Conservation (phyloP, 257 asterid genomes). For the Forsythia suspensa region DNA sequence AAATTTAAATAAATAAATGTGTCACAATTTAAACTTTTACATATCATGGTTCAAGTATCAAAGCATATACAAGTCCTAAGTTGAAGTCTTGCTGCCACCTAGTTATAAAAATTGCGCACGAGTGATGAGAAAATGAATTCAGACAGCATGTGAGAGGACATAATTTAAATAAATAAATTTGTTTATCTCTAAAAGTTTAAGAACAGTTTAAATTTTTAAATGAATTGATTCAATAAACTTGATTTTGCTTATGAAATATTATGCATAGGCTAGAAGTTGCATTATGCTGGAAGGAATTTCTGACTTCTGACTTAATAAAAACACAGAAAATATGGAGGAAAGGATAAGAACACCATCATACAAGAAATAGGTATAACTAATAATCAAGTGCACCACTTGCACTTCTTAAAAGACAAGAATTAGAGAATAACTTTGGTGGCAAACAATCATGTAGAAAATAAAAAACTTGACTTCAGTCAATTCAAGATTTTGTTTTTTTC, state of each 20-base stretch:
- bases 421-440: conserved; percentile 18
- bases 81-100: background rate
- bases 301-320: background rate
- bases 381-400: background rate
- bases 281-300: conserved; percentile 1
- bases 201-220: no score
- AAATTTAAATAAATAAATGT: background rate
- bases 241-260: background rate
- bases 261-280: background rate
- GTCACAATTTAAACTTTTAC: no score
- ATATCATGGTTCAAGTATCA: no score
- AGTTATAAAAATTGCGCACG: no score
- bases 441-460: conserved; percentile 5
- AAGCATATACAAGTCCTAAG: background rate
- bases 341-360: conserved; percentile 33
- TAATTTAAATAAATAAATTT: no score
- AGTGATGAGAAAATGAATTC: background rate
- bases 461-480: conserved; percentile 19
- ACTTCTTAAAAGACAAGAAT: background rate
- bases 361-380: background rate
- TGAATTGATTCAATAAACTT: no score
- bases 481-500: conserved; percentile 7
- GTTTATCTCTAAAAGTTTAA: no score
- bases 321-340: conserved; percentile 8
- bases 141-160: background rate